phyloP scores from a whole-genome alignment of 345 rosid species.

The Rhodamnia rubescens region DNA sequence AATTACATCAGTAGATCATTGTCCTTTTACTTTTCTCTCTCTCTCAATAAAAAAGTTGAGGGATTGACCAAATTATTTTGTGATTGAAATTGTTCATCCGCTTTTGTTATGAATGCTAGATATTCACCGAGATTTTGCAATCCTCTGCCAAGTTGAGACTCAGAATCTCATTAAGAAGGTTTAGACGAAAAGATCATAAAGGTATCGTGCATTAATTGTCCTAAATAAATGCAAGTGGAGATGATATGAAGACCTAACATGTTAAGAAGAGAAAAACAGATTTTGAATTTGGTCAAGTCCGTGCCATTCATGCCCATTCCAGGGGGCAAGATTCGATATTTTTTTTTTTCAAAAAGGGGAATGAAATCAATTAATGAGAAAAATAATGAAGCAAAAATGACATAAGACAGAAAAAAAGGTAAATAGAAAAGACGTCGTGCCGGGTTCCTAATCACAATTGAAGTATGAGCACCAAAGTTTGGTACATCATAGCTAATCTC shows the following conservation, averaged over 20 bases:
- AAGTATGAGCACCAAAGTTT: not conserved
- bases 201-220: not conserved
- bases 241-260: not conserved
- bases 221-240: not conserved
- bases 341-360: not conserved
- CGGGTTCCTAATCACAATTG: not conserved
- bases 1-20: not conserved
- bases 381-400: not conserved
- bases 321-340: not conserved
- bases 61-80: not conserved
- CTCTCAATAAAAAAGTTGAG: not conserved
- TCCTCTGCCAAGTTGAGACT: not conserved
- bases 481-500: slow-evolving; percentile 14
- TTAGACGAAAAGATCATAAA: not conserved
- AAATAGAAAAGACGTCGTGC: not conserved
- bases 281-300: not conserved
- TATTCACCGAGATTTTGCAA: not conserved
- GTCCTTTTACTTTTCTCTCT: not conserved
- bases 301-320: not conserved
- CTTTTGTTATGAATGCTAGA: not conserved
- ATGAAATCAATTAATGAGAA: not conserved
- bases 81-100: not conserved
- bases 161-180: not conserved
- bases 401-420: not conserved
- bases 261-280: not conserved